Evolutionary conservation across 164 flowering plant species (phyloP), one percentile per base, ranked within the genome.

Genomic region (Tinospora cordifolia): DNA sequence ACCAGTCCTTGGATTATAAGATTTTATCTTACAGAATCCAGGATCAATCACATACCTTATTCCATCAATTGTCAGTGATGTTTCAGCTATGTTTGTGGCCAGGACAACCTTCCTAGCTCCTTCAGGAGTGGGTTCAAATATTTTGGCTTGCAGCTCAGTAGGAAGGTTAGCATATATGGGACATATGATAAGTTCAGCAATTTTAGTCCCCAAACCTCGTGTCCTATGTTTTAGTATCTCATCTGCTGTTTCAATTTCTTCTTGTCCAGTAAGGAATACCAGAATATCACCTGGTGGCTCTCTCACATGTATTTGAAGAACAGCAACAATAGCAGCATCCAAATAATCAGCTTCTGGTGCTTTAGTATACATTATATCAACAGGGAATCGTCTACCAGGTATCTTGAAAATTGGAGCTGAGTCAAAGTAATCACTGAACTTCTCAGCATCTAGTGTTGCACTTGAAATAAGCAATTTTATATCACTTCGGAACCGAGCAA

Each of bases 81-180:
- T 90, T 75, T 92, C 98, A 6, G 98, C 97, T 68, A 92, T 90
- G 77, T 95, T 90, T 65, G 99, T 92, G 19, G 98, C 96, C 69
- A 95, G 74, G 57, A 92, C 91, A 60, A 95, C 97, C 67, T 95
- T 92, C 8, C 97, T 90, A 62, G 98, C 96, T 62, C 94, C 98
- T 81, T 88, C 91, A 40, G 99, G 99, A 68, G 99, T 92, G 25
- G 92, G 89, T 78, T 92, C 98, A 83, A 94, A 94, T 69, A 94
- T 94, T 78, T 92, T 89, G 10, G 99, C 84, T 73, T 94, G 99
- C 66, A 92, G 81, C 71, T 94, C 99, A 22, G 97, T 94, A 27
- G 99, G 99, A 24, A 94, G 83, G 72, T 92, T 92, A 13, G 99
- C 99, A 87, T 94, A 94, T 15, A 94, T 94, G 2, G 99, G 99